A percentile compares a stretch with the other conserved stretches of the same genome.
Conservation (phyloP, 1,284 basidiomycete genomes). For the Ustilago loliicola region DNA sequence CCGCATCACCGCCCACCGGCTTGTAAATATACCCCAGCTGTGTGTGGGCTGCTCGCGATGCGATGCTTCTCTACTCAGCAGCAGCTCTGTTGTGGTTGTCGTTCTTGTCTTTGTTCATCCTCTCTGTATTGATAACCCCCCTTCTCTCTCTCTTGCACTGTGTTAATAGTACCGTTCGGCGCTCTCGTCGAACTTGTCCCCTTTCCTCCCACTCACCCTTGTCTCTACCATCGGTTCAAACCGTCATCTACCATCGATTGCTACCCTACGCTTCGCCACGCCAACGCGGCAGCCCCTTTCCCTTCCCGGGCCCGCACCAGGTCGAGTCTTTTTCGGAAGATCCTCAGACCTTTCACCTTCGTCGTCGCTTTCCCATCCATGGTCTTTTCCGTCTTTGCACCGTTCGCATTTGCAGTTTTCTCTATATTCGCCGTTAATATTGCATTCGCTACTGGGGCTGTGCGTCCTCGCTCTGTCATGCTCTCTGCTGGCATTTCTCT, state of each 20-base stretch:
- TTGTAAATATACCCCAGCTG: conserved; percentile 22
- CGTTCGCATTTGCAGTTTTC: conserved; percentile 42
- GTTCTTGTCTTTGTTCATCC: conserved; percentile 13
- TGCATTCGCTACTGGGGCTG: conserved; percentile 20
- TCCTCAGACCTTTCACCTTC: neutral
- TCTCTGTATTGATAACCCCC: conserved; percentile 47
- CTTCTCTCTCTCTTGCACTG: conserved; percentile 21
- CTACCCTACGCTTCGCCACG: conserved; percentile 25
- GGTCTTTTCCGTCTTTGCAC: conserved; percentile 33
- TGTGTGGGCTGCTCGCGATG: conserved; percentile 8
- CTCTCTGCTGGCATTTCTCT: neutral
- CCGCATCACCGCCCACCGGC: conserved; percentile 22
- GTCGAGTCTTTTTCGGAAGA: neutral
- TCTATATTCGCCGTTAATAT: conserved; percentile 38
- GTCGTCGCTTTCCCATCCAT: conserved; percentile 32
- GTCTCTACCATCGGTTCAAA: conserved; percentile 16
- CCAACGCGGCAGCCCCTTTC: conserved; percentile 4
- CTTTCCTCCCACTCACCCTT: conserved; percentile 12
- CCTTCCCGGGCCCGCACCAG: neutral
- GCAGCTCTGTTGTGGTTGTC: conserved; percentile 14
- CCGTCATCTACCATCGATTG: conserved; percentile 28
- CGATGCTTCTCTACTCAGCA: conserved; percentile 1
- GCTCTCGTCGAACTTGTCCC: conserved; percentile 13
- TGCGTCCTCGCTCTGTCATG: conserved; percentile 1
- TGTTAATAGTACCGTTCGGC: conserved; percentile 42